Conservation (phyloP, 2,329 filamentous ascomycete genomes). For the Sclerotinia nivalis region DNA sequence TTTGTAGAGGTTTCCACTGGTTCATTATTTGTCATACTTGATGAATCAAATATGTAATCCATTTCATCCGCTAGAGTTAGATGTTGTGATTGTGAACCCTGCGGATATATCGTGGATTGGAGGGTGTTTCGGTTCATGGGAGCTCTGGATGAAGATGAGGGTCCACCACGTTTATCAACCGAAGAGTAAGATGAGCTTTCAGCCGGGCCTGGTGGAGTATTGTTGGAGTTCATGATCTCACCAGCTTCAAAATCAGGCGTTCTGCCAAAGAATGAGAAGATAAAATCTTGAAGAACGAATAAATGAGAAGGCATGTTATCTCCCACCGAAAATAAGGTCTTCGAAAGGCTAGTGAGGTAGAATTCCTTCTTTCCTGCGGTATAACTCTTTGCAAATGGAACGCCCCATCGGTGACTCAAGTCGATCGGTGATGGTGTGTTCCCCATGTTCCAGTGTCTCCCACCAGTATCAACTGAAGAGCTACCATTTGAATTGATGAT, state of each 20-base stretch:
- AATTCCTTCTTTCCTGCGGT: background rate
- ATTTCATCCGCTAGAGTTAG: no score
- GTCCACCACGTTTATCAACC: no score
- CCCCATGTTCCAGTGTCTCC: no score
- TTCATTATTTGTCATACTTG: no score
- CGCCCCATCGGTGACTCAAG: background rate
- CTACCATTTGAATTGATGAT: background rate
- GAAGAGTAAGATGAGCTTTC: no score
- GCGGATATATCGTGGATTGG: no score
- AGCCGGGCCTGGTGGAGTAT: no score
- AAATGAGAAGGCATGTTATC: background rate
- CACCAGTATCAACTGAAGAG: background rate
- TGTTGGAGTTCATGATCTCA: background rate
- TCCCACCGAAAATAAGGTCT: background rate
- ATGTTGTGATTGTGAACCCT: no score
- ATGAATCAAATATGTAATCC: no score
- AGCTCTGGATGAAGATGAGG: no score
- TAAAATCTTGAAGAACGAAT: background rate
- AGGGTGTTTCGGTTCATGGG: no score
- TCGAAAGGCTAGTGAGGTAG: background rate
- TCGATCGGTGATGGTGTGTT: background rate
- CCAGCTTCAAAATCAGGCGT: background rate
- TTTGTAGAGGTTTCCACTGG: no score
- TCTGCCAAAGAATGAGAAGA: background rate
- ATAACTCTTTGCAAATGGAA: background rate